Conservation (phyloP, 2,329 filamentous ascomycete species). For the Claviceps sp. region DNA sequence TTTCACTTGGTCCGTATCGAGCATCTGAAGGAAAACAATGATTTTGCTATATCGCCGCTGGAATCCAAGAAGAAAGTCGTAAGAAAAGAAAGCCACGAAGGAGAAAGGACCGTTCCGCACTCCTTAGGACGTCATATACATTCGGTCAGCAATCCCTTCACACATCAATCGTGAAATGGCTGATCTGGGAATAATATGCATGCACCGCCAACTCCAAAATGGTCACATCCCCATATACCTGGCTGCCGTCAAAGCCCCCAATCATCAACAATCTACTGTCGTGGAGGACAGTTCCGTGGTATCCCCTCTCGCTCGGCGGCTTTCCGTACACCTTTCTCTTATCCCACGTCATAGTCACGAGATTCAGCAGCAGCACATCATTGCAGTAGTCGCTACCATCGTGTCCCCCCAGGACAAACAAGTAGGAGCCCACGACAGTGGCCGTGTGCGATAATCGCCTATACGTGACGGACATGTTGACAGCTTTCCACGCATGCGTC, state of each 20-base stretch:
- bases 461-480: conserved; percentile 46
- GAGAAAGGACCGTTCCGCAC: not conserved
- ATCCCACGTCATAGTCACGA: conserved; percentile 65
- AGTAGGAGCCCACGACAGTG: conserved; percentile 55
- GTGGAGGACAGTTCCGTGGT: conserved; percentile 52
- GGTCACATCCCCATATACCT: conserved; percentile 56
- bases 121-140: too few species aligned
- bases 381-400: conserved; percentile 58
- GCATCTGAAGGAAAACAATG: too few species aligned
- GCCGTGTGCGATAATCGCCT: conserved; percentile 54
- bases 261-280: conserved; percentile 51
- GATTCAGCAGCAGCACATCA: conserved; percentile 53
- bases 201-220: conserved; percentile 56
- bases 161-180: conserved; percentile 57
- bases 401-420: conserved; percentile 58
- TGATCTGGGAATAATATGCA: conserved; percentile 61
- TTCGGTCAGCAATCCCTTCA: conserved; percentile 15
- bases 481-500: conserved; percentile 42
- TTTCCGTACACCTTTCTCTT: conserved; percentile 50
- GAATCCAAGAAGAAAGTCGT: not conserved
- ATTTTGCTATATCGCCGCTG: too few species aligned
- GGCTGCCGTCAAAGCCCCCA: conserved; percentile 53
- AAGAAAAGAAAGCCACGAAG: not conserved
- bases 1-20: too few species aligned
- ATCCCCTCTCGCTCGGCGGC: conserved; percentile 49